Percentiles rank a stretch among this genome's conserved stretches.
phyloP scores from a whole-genome alignment of 2,329 filamentous ascomycete genomes.

The Cyphellophora europaea region DNA sequence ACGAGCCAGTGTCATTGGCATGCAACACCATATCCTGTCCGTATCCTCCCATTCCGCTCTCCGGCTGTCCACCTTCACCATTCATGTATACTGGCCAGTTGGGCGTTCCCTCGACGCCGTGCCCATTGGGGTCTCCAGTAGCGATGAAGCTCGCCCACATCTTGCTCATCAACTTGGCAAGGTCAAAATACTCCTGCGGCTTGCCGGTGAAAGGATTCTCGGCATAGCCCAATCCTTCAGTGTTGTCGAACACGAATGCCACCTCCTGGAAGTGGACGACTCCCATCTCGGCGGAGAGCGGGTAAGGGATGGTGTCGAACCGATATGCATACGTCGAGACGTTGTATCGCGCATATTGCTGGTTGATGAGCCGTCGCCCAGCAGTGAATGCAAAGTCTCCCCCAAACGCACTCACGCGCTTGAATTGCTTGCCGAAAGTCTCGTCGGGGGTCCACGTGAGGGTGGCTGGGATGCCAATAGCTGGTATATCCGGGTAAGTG shows the following conservation, averaged over 20 bases:
- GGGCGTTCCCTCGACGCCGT: neutral
- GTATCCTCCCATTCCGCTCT: neutral
- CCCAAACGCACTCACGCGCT: slow-evolving; percentile 44
- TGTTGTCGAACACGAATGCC: slow-evolving; percentile 46
- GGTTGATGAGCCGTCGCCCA: slow-evolving; percentile 42
- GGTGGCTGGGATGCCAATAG: slow-evolving; percentile 38
- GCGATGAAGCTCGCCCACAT: slow-evolving; percentile 46
- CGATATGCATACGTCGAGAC: slow-evolving; percentile 50
- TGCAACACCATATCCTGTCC: neutral
- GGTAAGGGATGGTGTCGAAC: slow-evolving; percentile 48
- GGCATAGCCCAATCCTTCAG: slow-evolving; percentile 12
- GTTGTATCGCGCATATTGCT: slow-evolving; percentile 39
- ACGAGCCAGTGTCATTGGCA: neutral
- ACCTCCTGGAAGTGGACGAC: slow-evolving; percentile 50
- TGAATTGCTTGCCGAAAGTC: slow-evolving; percentile 38
- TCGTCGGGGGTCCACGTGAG: slow-evolving; percentile 3
- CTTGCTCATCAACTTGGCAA: slow-evolving; percentile 40
- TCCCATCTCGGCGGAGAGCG: slow-evolving; percentile 29
- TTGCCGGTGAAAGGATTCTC: slow-evolving; percentile 26
- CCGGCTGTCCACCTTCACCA: neutral
- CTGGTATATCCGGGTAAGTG: slow-evolving; percentile 38
- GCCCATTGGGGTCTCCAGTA: slow-evolving; percentile 36
- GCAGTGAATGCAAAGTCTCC: slow-evolving; percentile 50
- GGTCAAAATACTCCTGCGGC: slow-evolving; percentile 30
- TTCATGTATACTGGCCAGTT: slow-evolving; percentile 1